Conservation (phyloP, 148 eudicot genomes). For the Rhododendron molle region DNA sequence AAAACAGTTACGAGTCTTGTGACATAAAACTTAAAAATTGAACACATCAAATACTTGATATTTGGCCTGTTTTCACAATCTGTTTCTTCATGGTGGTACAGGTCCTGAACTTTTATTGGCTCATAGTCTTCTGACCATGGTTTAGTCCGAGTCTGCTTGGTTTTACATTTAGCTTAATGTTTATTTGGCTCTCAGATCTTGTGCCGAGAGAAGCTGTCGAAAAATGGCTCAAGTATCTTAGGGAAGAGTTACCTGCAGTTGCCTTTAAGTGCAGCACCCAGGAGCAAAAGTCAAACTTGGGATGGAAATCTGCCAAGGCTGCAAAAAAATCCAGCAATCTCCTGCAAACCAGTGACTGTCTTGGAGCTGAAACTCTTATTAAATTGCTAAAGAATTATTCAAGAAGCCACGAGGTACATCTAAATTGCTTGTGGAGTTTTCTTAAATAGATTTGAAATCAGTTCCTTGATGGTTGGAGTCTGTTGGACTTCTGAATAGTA, state of each 20-base stretch:
- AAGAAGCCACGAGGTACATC: constrained; percentile 83
- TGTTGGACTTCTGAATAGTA: neutral
- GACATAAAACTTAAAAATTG: neutral
- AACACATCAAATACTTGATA: neutral
- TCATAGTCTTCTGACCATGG: neutral
- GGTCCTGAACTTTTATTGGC: no score
- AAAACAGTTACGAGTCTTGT: neutral
- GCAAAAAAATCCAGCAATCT: constrained; percentile 53
- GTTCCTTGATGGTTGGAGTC: neutral
- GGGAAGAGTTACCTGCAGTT: constrained; percentile 91
- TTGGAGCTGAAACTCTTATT: constrained; percentile 89
- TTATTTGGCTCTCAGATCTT: constrained; percentile 54
- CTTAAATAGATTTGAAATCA: neutral
- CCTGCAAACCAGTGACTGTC: constrained; percentile 90
- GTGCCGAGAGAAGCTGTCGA: constrained; percentile 93
- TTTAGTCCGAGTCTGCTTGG: neutral
- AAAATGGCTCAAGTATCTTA: constrained; percentile 98
- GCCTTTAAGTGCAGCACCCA: constrained; percentile 99
- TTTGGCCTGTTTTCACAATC: neutral
- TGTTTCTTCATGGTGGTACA: neutral
- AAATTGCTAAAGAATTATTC: constrained; percentile 90
- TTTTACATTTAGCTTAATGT: neutral
- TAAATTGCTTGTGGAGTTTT: neutral
- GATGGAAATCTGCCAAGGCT: constrained; percentile 76
- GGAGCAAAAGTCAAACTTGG: constrained; percentile 74